Evolutionary conservation across 169 alveolate species (phyloP).

Genomic region (Eimeria maxima): DNA sequence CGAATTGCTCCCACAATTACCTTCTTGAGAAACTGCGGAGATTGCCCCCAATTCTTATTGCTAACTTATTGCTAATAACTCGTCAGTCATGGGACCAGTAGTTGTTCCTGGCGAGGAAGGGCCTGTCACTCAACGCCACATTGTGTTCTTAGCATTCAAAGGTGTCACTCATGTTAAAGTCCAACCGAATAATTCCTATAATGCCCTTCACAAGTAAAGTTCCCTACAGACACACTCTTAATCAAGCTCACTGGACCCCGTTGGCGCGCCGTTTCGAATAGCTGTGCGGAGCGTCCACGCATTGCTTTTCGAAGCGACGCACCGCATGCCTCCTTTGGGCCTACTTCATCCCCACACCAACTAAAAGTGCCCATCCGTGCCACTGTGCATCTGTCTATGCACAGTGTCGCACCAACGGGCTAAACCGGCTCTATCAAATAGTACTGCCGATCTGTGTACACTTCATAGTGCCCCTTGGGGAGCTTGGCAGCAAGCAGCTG

Average conservation of each 20-base stretch:
- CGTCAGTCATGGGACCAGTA: too few species aligned
- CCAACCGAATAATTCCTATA: background rate
- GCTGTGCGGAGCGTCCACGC: background rate
- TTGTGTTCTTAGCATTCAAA: too few species aligned
- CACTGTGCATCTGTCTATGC: background rate
- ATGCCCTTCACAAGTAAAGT: background rate
- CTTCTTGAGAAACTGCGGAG: background rate
- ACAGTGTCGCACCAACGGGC: background rate
- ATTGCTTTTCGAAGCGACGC: background rate
- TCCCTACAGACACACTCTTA: background rate
- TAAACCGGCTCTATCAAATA: background rate
- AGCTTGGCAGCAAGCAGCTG: background rate
- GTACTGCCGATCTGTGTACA: background rate
- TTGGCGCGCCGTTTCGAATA: too few species aligned
- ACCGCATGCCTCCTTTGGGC: background rate
- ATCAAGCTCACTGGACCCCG: too few species aligned
- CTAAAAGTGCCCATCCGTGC: background rate
- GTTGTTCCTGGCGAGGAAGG: too few species aligned
- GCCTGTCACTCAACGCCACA: too few species aligned
- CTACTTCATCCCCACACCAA: background rate
- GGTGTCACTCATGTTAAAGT: too few species aligned
- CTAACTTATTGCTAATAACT: background rate
- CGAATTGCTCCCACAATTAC: background rate
- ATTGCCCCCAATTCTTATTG: background rate
- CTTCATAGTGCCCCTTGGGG: background rate